Percentiles rank a stretch among this genome's conserved stretches.
Conservation (phyloP, 139 green algal species). For the Chlamydomonas incerta region DNA sequence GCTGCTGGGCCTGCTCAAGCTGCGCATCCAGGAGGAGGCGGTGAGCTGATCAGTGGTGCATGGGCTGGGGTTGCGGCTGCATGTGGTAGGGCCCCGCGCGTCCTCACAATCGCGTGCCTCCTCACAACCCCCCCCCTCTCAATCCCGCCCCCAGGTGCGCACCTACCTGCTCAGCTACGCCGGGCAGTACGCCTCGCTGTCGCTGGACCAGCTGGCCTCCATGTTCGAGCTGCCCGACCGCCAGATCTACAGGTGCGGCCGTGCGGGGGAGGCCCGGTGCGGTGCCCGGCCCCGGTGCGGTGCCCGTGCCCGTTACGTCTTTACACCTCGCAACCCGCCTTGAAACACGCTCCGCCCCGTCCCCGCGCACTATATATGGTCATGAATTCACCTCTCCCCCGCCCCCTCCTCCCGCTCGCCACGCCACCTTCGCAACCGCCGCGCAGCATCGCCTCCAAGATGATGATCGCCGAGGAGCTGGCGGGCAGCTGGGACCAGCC, state of each 20-base stretch:
- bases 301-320: no score
- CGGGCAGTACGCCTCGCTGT: constrained; percentile 89
- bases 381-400: not conserved
- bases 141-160: constrained; percentile 70
- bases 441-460: constrained; percentile 77
- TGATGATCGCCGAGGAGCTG: constrained; percentile 95
- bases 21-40: not conserved
- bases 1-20: constrained; percentile 44
- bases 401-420: not conserved
- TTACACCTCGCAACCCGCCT: no score
- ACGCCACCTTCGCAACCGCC: not conserved
- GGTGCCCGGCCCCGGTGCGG: no score
- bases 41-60: no score
- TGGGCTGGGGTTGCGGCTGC: no score
- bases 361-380: not conserved
- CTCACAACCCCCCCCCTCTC: no score
- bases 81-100: no score
- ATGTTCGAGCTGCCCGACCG: constrained; percentile 91
- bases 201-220: constrained; percentile 84
- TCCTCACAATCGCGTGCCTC: no score
- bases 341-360: no score
- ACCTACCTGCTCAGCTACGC: constrained; percentile 95
- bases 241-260: no score
- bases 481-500: constrained; percentile 93
- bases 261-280: no score